Evolutionary conservation across 2,329 filamentous ascomycete genomes (phyloP).

Genomic region (Pestalotiopsis sp.): DNA sequence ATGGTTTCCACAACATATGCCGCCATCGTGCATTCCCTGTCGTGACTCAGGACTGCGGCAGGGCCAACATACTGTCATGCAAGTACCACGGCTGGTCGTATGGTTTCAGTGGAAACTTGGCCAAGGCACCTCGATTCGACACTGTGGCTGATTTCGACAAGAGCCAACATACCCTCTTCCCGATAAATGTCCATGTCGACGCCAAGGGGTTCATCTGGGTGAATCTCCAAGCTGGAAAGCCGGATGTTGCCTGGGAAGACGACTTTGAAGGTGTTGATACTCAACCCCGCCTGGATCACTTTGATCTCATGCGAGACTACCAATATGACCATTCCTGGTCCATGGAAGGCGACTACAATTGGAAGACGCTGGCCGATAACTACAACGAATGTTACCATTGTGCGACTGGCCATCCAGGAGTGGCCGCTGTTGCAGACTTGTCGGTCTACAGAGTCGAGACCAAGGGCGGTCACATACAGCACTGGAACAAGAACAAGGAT

Average conservation of each 20-base stretch:
- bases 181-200: neutral
- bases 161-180: neutral
- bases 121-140: conserved; percentile 63
- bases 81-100: conserved; percentile 68
- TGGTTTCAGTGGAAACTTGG: conserved; percentile 56
- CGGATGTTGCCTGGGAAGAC: neutral
- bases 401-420: neutral
- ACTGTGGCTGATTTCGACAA: conserved; percentile 57
- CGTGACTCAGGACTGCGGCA: conserved; percentile 52
- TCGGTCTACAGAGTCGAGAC: neutral
- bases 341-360: conserved; percentile 2
- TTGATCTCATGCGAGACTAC: neutral
- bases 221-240: neutral
- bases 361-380: neutral
- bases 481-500: conserved; percentile 1
- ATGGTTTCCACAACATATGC: conserved; percentile 62
- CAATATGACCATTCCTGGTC: neutral
- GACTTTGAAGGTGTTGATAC: conserved; percentile 1
- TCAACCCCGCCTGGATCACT: neutral
- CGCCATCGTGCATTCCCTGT: conserved; percentile 63
- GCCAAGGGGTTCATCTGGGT: neutral
- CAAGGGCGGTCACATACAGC: conserved; percentile 2
- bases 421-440: neutral
- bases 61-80: conserved; percentile 56
- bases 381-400: neutral